Percentiles rank a stretch among this genome's conserved stretches.
Conservation (phyloP, 768 basidiomycete genomes). For the Hypholoma fasciculare region DNA sequence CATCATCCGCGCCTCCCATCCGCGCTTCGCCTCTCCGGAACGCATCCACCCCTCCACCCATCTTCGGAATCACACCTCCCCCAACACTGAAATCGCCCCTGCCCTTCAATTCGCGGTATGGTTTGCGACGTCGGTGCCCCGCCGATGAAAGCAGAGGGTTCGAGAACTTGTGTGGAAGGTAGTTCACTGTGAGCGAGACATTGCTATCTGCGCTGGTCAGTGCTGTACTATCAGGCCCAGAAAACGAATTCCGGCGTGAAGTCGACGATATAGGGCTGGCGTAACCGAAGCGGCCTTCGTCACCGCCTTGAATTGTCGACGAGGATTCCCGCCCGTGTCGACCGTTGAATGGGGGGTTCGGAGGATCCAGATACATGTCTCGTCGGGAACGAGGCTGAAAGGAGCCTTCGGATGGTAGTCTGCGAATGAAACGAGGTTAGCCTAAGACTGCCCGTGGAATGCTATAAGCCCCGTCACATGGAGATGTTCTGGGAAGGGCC, state of each 20-base stretch:
- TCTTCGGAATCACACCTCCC: slow-evolving; percentile 46
- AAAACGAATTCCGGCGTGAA: slow-evolving; percentile 5
- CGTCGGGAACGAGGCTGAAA: background rate
- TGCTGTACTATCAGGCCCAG: background rate
- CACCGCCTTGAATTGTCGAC: background rate
- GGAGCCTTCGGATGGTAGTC: background rate
- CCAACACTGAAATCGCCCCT: slow-evolving; percentile 19
- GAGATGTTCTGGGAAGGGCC: background rate
- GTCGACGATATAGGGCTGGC: slow-evolving; percentile 4
- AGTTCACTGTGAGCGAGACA: slow-evolving; percentile 26
- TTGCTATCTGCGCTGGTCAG: slow-evolving; percentile 14
- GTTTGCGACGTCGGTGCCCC: slow-evolving; percentile 1
- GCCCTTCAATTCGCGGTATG: slow-evolving; percentile 23
- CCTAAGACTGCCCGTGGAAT: background rate
- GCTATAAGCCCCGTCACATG: background rate
- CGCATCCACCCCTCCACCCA: slow-evolving; percentile 75
- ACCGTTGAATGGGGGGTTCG: slow-evolving; percentile 1
- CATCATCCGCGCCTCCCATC: slow-evolving; percentile 41
- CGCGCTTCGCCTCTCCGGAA: slow-evolving; percentile 53
- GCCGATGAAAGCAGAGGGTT: slow-evolving; percentile 12
- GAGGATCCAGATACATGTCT: slow-evolving; percentile 6
- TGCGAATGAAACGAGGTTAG: slow-evolving; percentile 2
- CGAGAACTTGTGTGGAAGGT: slow-evolving; percentile 28
- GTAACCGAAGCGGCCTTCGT: background rate
- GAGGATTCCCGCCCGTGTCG: background rate